These are phyloP conservation scores for Talaromyces nanjingensis DNA, from an alignment of 495 filamentous ascomycete genomes.

Conservation along the genomic window DNA sequence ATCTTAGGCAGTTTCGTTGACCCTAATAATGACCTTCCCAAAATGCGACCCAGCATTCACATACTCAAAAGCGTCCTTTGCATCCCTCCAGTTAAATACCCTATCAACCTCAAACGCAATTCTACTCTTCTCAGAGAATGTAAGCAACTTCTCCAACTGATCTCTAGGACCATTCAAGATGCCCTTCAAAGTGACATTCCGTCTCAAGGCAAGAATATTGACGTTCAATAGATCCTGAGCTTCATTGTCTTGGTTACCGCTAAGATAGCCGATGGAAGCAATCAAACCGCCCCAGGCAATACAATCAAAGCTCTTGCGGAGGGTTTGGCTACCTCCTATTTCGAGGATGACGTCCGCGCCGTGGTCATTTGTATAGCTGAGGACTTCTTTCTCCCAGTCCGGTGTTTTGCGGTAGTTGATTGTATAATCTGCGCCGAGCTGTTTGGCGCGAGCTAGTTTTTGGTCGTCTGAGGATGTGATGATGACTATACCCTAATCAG, in stretches of 20 bases:
- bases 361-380: slow-evolving; percentile 46
- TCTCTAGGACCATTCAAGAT: slow-evolving; percentile 53
- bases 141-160: slow-evolving; percentile 56
- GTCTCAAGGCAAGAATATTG: slow-evolving; percentile 42
- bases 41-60: slow-evolving; percentile 66
- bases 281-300: slow-evolving; percentile 63
- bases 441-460: slow-evolving; percentile 58
- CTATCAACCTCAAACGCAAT: slow-evolving; percentile 59
- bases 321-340: slow-evolving; percentile 54
- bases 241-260: slow-evolving; percentile 43
- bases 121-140: slow-evolving; percentile 50
- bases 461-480: slow-evolving; percentile 65
- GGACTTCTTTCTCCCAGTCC: slow-evolving; percentile 65
- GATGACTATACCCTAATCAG: slow-evolving; percentile 40
- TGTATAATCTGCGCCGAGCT: slow-evolving; percentile 46
- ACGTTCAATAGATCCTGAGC: slow-evolving; percentile 38
- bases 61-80: slow-evolving; percentile 43
- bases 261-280: slow-evolving; percentile 59
- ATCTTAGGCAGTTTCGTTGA: slow-evolving; percentile 15
- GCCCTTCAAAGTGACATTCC: slow-evolving; percentile 49
- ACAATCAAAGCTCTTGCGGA: slow-evolving; percentile 56
- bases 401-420: slow-evolving; percentile 64
- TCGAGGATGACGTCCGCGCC: slow-evolving; percentile 69
- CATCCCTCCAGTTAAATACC: slow-evolving; percentile 49
- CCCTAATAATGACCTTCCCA: slow-evolving; percentile 64